Evolutionary conservation across 1,139 yeast species (phyloP).

Genomic region (Candida frijolesensis): DNA sequence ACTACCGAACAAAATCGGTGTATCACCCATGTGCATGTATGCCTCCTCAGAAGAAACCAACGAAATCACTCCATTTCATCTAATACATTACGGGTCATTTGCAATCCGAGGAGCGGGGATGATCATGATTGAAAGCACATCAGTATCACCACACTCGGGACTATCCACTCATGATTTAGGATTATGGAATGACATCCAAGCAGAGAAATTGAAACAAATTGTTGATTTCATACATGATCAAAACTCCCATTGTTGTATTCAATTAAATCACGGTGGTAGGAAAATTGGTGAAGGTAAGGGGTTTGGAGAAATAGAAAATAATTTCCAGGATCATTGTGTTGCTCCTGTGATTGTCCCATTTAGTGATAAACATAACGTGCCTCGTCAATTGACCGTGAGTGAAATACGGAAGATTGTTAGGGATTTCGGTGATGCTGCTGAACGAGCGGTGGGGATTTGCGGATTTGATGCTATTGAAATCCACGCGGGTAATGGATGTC

Average conservation of each 20-base stretch:
- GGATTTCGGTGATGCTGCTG: constrained; percentile 45
- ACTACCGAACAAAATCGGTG: constrained; percentile 51
- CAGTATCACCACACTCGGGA: constrained; percentile 45
- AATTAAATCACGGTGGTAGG: constrained; percentile 58
- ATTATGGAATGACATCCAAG: constrained; percentile 54
- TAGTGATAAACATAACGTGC: constrained; percentile 26
- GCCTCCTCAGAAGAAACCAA: constrained; percentile 34
- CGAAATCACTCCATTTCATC: constrained; percentile 46
- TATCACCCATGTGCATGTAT: constrained; percentile 65
- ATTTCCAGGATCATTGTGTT: constrained; percentile 26
- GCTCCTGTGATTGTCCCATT: constrained; percentile 48
- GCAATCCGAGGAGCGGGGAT: constrained; percentile 55
- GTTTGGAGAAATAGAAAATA: constrained; percentile 9
- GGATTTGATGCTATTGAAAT: constrained; percentile 53
- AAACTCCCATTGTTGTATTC: constrained; percentile 50
- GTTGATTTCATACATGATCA: constrained; percentile 58
- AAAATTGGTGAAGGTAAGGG: constrained; percentile 49
- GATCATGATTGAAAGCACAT: constrained; percentile 53
- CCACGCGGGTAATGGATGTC: constrained; percentile 54
- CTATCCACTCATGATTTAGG: constrained; percentile 50
- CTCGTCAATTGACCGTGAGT: constrained; percentile 31
- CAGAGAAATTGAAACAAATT: constrained; percentile 44
- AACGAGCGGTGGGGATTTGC: constrained; percentile 40
- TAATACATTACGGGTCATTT: constrained; percentile 44
- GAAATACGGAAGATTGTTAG: constrained; percentile 35